A percentile compares a stretch with the other conserved stretches of the same genome.
phyloP scores from a whole-genome alignment of 495 filamentous ascomycete genomes.

The Penicillium nucicola region DNA sequence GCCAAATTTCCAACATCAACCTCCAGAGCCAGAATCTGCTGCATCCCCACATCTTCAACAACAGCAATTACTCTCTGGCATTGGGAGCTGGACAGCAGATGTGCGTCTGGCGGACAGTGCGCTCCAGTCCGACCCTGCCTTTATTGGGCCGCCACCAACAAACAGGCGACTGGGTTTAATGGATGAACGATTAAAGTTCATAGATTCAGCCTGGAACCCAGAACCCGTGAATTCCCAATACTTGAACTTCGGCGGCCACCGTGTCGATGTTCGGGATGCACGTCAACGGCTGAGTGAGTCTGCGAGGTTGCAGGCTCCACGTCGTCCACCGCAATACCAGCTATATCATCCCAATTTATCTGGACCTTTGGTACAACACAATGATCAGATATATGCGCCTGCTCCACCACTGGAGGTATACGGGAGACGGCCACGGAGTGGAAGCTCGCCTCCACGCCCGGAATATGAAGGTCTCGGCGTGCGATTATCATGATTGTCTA shows the following conservation, averaged over 20 bases:
- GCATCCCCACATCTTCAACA: slow-evolving; percentile 9
- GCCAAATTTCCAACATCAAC: slow-evolving; percentile 10
- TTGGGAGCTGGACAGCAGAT: slow-evolving; percentile 23
- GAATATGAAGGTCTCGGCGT: slow-evolving; percentile 24
- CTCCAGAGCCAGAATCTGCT: slow-evolving; percentile 1
- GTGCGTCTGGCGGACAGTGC: slow-evolving; percentile 6
- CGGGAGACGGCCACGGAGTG: slow-evolving; percentile 39
- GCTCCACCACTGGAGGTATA: slow-evolving; percentile 17
- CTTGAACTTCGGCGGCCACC: slow-evolving; percentile 27
- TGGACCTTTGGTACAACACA: slow-evolving; percentile 30
- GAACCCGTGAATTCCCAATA: slow-evolving; percentile 13
- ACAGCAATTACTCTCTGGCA: slow-evolving; percentile 18
- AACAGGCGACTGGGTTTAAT: slow-evolving; percentile 16
- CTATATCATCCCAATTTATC: slow-evolving; percentile 34
- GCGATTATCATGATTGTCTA: slow-evolving; percentile 4
- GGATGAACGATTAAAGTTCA: slow-evolving; percentile 16
- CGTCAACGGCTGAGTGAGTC: slow-evolving; percentile 22
- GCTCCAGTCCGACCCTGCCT: slow-evolving; percentile 22
- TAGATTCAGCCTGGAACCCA: slow-evolving; percentile 17
- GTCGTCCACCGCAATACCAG: slow-evolving; percentile 19
- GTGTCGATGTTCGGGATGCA: slow-evolving; percentile 32
- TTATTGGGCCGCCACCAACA: slow-evolving; percentile 6
- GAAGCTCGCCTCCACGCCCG: slow-evolving; percentile 50
- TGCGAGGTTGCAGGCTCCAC: slow-evolving; percentile 13
- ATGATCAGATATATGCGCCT: slow-evolving; percentile 16